A percentile compares a stretch with the other conserved stretches of the same genome.
Evolutionary conservation across 225 moss, liverwort and hornwort species (phyloP).

Genomic region (Sphagnum contortum): DNA sequence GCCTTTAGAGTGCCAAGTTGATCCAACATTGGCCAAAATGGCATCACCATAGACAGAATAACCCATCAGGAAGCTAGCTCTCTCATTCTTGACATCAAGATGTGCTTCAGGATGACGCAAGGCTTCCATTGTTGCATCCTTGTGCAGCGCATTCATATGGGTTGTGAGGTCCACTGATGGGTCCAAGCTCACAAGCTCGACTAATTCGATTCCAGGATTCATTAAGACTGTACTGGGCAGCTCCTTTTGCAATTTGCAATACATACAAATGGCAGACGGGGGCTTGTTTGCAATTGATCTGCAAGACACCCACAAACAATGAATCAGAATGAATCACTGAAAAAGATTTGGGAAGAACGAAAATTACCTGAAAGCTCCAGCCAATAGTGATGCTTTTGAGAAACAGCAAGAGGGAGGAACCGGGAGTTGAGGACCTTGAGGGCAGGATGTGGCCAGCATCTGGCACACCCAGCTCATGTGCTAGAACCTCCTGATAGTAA

Average conservation of each 20-base stretch:
- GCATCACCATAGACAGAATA: slow-evolving; percentile 83
- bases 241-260: slow-evolving; percentile 48
- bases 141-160: too few relatives aligned
- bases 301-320: slow-evolving; percentile 54
- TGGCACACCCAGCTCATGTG: slow-evolving; percentile 52
- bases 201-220: slow-evolving; percentile 29
- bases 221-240: slow-evolving; percentile 25
- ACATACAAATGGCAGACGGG: slow-evolving; percentile 65
- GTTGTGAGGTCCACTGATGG: too few relatives aligned
- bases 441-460: slow-evolving; percentile 70
- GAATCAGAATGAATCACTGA: too few relatives aligned
- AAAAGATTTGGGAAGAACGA: too few relatives aligned
- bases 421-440: slow-evolving; percentile 40
- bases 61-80: slow-evolving; percentile 84
- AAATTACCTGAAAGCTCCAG: too few relatives aligned
- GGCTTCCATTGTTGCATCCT: background rate
- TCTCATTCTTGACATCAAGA: slow-evolving; percentile 38
- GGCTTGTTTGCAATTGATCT: slow-evolving; percentile 19
- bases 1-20: slow-evolving; percentile 63
- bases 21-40: slow-evolving; percentile 74
- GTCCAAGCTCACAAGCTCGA: too few relatives aligned
- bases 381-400: too few relatives aligned
- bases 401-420: slow-evolving; percentile 1
- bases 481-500: slow-evolving; percentile 78
- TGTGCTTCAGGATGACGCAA: slow-evolving; percentile 28